A percentile compares a stretch with the other conserved stretches of the same genome.
phyloP scores from a whole-genome alignment of 2,329 filamentous ascomycete genomes.

The Leptographium flavum region DNA sequence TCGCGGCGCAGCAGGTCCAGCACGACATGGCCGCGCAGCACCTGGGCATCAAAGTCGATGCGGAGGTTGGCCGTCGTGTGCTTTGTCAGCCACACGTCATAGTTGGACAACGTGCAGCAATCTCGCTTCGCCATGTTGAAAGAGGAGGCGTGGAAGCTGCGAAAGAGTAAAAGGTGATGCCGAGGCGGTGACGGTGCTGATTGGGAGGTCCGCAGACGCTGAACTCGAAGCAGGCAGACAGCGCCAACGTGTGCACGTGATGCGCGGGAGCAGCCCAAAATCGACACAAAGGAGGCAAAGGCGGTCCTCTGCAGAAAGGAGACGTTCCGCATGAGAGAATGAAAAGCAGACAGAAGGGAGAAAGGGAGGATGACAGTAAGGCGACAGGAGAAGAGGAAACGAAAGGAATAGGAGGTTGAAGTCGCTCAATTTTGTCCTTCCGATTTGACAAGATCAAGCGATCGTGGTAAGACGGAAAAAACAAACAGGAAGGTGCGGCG shows the following conservation, averaged over 20 bases:
- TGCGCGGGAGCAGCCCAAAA: not conserved
- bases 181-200: not conserved
- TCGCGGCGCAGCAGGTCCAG: conserved; percentile 59
- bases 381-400: not conserved
- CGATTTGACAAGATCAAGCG: not conserved
- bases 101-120: conserved; percentile 85
- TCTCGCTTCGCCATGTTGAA: conserved; percentile 36
- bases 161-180: not conserved
- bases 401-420: not conserved
- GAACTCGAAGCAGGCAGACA: not conserved
- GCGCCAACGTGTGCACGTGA: not conserved
- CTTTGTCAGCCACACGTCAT: conserved; percentile 70
- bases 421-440: too few relatives aligned
- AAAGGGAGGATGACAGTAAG: not conserved
- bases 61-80: conserved; percentile 72
- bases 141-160: not conserved
- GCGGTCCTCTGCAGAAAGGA: not conserved
- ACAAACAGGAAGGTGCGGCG: not conserved
- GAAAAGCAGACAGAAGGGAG: not conserved
- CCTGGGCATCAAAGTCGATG: conserved; percentile 71
- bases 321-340: not conserved
- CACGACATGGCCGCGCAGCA: conserved; percentile 61
- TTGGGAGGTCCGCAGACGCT: not conserved
- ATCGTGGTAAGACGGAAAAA: not conserved
- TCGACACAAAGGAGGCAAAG: not conserved